phyloP scores from a whole-genome alignment of 257 asterid species.

The Jacaranda mimosifolia region DNA sequence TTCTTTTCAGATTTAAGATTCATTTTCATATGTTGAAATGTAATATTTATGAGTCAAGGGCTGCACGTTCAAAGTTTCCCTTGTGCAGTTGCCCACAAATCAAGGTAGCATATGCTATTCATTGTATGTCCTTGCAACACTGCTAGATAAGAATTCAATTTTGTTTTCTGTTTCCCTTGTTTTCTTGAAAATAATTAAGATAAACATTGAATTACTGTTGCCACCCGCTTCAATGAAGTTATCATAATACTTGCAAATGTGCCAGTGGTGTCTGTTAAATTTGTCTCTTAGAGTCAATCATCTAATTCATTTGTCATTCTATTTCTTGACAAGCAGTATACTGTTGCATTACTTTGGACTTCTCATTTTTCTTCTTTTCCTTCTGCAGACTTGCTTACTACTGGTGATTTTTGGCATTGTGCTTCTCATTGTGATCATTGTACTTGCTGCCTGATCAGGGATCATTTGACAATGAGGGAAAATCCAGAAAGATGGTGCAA shows the following conservation, averaged over 20 bases:
- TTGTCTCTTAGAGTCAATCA: not conserved
- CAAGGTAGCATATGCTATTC: no score
- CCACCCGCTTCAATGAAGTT: not conserved
- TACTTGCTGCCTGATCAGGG: constrained; percentile 63
- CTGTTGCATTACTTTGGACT: not conserved
- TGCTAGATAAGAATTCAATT: no score
- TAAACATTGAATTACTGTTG: not conserved
- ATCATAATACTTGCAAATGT: not conserved
- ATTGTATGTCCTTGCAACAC: no score
- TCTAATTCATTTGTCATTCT: not conserved
- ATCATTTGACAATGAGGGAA: not conserved
- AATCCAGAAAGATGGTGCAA: constrained; percentile 30
- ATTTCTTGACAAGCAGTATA: not conserved
- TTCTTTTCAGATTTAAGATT: no score
- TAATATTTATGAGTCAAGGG: no score
- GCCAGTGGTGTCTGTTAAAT: not conserved
- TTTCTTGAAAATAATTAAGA: not conserved
- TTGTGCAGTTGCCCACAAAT: no score
- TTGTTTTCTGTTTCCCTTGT: not conserved
- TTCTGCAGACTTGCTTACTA: constrained; percentile 80
- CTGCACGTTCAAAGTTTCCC: no score
- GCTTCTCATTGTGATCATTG: constrained; percentile 76
- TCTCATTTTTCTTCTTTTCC: not conserved
- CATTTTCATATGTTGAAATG: no score
- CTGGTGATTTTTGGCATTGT: constrained; percentile 85